Evolutionary conservation across 2,329 filamentous ascomycete species (phyloP).

Genomic region (Aspergillus sp.): DNA sequence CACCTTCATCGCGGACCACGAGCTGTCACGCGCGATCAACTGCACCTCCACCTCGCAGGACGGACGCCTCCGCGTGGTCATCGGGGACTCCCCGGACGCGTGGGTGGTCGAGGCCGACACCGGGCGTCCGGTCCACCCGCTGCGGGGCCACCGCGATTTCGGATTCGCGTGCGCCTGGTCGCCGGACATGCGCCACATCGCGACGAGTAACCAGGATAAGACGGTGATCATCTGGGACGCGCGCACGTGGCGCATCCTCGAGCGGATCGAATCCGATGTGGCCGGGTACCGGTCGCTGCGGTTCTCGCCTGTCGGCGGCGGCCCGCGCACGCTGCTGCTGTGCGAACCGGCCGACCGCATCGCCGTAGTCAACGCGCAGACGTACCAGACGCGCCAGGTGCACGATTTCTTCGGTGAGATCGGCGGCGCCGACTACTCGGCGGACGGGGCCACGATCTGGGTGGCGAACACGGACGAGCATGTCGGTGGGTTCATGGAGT

Average conservation of each 20-base stretch:
- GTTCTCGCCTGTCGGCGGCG: slow-evolving; percentile 44
- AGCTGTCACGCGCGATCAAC: slow-evolving; percentile 41
- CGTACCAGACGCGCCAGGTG: slow-evolving; percentile 40
- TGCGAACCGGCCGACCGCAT: slow-evolving; percentile 45
- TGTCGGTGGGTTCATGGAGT: slow-evolving; percentile 47
- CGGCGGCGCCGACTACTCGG: slow-evolving; percentile 41
- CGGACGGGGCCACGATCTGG: slow-evolving; percentile 42
- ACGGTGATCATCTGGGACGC: slow-evolving; percentile 47
- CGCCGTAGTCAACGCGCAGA: slow-evolving; percentile 43
- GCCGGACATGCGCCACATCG: slow-evolving; percentile 46
- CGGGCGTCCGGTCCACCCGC: slow-evolving; percentile 35
- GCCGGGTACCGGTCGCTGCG: slow-evolving; percentile 44
- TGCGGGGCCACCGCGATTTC: slow-evolving; percentile 42
- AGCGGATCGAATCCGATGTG: slow-evolving; percentile 43
- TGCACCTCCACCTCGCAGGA: slow-evolving; percentile 45
- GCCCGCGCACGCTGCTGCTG: slow-evolving; percentile 41
- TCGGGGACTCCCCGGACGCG: slow-evolving; percentile 43
- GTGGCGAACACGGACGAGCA: slow-evolving; percentile 43
- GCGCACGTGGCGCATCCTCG: slow-evolving; percentile 39
- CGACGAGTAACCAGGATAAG: slow-evolving; percentile 47
- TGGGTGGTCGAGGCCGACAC: slow-evolving; percentile 44
- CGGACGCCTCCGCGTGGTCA: slow-evolving; percentile 42
- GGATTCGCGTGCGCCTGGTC: slow-evolving; percentile 49
- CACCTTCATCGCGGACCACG: slow-evolving; percentile 36
- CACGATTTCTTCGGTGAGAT: slow-evolving; percentile 48